Conservation (phyloP, 2,329 filamentous ascomycete species). For the Pseudophaeomoniella oleicola region DNA sequence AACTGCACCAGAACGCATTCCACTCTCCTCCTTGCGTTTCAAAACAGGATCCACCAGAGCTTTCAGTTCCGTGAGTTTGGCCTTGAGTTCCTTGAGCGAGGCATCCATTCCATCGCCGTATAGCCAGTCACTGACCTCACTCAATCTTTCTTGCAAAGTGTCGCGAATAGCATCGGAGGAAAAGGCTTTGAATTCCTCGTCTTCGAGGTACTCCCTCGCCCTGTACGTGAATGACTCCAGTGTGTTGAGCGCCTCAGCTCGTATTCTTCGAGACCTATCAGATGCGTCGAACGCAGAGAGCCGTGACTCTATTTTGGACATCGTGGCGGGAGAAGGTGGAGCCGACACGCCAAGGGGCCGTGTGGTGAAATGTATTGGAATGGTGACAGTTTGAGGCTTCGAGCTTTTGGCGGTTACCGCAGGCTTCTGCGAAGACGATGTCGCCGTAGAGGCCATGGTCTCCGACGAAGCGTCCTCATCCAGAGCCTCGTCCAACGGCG, state of each 20-base stretch:
- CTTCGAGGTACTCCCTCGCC: constrained; percentile 66
- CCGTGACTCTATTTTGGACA: constrained; percentile 48
- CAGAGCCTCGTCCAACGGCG: constrained; percentile 25
- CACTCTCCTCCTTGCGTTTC: constrained; percentile 57
- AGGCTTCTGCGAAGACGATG: constrained; percentile 29
- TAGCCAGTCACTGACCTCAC: constrained; percentile 72
- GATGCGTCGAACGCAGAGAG: constrained; percentile 75
- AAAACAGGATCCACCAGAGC: constrained; percentile 65
- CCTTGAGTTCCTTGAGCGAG: constrained; percentile 56
- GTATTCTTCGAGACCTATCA: constrained; percentile 58
- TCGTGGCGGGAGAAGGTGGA: constrained; percentile 18
- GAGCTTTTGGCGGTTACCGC: constrained; percentile 26
- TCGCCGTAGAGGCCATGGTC: constrained; percentile 6
- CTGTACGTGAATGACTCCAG: constrained; percentile 91
- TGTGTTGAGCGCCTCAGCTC: constrained; percentile 80
- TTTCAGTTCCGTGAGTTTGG: constrained; percentile 62
- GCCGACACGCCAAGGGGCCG: constrained; percentile 27
- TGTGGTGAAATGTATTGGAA: constrained; percentile 36
- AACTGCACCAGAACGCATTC: constrained; percentile 56
- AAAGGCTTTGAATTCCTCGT: constrained; percentile 55
- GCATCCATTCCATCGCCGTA: constrained; percentile 74
- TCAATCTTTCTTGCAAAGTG: constrained; percentile 52
- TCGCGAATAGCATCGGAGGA: constrained; percentile 56
- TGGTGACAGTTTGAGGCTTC: constrained; percentile 33
- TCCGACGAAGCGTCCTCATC: constrained; percentile 26